Base-by-base conservation (phyloP, 805 yeast genomes). In the Spencermartinsiella europaea region DNA sequence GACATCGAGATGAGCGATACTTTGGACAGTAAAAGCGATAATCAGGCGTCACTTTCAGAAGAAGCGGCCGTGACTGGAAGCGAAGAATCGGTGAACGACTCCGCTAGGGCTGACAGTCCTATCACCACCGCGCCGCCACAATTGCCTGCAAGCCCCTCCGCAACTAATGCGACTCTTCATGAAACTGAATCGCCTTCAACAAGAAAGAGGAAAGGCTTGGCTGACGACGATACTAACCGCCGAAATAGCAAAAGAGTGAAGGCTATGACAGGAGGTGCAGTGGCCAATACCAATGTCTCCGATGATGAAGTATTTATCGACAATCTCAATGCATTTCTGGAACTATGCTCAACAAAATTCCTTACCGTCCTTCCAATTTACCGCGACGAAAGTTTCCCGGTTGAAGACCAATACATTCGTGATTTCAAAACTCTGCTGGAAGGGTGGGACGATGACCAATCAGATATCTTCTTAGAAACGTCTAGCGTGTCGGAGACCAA, bases 361-460 rank as follows among this genome's bases (percentile, higher is more conserved):
- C 43, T 44, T 3, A 31, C 54, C 3, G 51, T 59, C 3, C 31
- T 55, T 19, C 58, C 56, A 12, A 40, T 42, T 5, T 54, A 55
- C 38, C 16, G 33, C 21, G 46, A 35, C 10, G 52, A 43, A n/a
- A 48, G 40, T 0, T 46, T 42, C 21, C 16, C 52, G 7, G 44
- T 48, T 0, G 53, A 44, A 2, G 59, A 61, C 22, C 52, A 44
- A 17, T 50, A 33, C 28, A 47, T 59, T 3, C 35, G 49, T 4
- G 73, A 69, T 45, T 56, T 71, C 27, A 62, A 64, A 35, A 55
- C 56, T 19, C 57, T 69, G 45, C 55, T 70, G 10, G 59, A 60
- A 31, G 52, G 52, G 36, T 71, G 76, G 76, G 59, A 64, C 7
- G 56, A 56, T 17, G 59, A 53, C 5, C 58, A 56, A 31, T 58